phyloP scores from a whole-genome alignment of 495 filamentous ascomycete species.

The Neurospora sp. region DNA sequence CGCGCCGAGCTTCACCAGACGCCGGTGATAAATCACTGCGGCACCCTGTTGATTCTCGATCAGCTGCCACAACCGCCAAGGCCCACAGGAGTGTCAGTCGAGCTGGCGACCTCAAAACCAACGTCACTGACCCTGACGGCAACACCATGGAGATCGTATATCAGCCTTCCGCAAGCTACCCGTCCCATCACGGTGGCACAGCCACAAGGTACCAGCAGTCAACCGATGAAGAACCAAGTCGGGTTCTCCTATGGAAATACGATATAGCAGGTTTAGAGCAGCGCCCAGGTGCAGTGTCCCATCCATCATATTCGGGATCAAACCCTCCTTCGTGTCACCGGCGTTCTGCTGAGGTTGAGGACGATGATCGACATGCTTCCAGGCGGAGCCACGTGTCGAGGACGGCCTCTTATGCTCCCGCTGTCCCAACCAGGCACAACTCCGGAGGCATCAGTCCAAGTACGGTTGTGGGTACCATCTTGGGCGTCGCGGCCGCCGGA shows the following conservation, averaged over 20 bases:
- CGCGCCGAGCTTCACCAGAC: conserved; percentile 30
- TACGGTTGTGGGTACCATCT: conserved; percentile 46
- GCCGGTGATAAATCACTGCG: conserved; percentile 6
- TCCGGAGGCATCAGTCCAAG: conserved; percentile 29
- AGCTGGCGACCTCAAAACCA: conserved; percentile 24
- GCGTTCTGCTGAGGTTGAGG: background rate
- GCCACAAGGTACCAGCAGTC: conserved; percentile 23
- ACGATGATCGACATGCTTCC: background rate
- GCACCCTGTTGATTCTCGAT: conserved; percentile 9
- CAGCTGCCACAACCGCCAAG: conserved; percentile 10
- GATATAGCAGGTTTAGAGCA: conserved; percentile 25
- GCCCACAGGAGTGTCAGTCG: conserved; percentile 5
- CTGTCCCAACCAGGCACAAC: conserved; percentile 22
- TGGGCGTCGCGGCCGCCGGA: conserved; percentile 63
- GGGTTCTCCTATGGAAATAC: conserved; percentile 42
- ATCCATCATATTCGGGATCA: background rate
- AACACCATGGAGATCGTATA: conserved; percentile 42
- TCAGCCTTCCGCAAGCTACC: conserved; percentile 19
- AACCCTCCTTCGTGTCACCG: background rate
- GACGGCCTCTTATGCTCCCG: conserved; percentile 18
- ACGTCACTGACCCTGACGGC: conserved; percentile 39
- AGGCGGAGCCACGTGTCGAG: background rate
- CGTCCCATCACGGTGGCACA: conserved; percentile 22
- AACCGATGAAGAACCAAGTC: conserved; percentile 31
- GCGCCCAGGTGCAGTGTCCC: background rate